phyloP scores from a whole-genome alignment of 768 basidiomycete genomes.

The Mycena kentingensis region DNA sequence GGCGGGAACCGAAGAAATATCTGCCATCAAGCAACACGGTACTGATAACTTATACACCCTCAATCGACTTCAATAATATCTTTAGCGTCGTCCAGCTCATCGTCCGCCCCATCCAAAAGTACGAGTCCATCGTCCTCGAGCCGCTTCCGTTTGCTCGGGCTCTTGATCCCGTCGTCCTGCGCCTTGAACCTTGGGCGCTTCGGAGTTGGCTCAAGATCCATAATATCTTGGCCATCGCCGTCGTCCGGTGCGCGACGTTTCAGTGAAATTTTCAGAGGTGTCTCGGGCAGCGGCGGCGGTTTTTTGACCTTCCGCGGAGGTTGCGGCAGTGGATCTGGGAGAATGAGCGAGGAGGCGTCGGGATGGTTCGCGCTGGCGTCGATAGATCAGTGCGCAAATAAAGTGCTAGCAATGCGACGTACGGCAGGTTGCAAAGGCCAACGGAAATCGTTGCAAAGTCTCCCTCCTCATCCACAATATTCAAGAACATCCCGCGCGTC shows the following conservation, averaged over 20 bases:
- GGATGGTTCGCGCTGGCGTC: conserved; percentile 57
- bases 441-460: conserved; percentile 72
- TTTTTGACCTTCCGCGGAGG: conserved; percentile 49
- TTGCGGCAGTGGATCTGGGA: conserved; percentile 65
- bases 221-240: conserved; percentile 56
- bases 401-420: conserved; percentile 35
- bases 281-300: conserved; percentile 42
- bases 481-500: conserved; percentile 81
- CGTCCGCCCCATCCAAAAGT: conserved; percentile 60
- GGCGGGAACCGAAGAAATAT: no score
- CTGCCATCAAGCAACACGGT: no score
- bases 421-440: conserved; percentile 72
- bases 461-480: conserved; percentile 87
- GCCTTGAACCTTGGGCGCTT: conserved; percentile 48
- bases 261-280: conserved; percentile 42
- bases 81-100: conserved; percentile 53
- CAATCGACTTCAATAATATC: conserved; percentile 63
- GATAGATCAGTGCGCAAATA: conserved; percentile 1
- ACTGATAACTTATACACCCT: no score
- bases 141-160: conserved; percentile 64
- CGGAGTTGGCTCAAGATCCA: conserved; percentile 56
- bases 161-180: conserved; percentile 33
- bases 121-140: conserved; percentile 78
- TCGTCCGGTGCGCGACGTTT: conserved; percentile 58
- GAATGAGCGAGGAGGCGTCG: conserved; percentile 55